A percentile compares a stretch with the other conserved stretches of the same genome.
These are phyloP conservation scores for Massariosphaeria phaeospora DNA, from an alignment of 495 filamentous ascomycete species.

Conservation along the genomic window DNA sequence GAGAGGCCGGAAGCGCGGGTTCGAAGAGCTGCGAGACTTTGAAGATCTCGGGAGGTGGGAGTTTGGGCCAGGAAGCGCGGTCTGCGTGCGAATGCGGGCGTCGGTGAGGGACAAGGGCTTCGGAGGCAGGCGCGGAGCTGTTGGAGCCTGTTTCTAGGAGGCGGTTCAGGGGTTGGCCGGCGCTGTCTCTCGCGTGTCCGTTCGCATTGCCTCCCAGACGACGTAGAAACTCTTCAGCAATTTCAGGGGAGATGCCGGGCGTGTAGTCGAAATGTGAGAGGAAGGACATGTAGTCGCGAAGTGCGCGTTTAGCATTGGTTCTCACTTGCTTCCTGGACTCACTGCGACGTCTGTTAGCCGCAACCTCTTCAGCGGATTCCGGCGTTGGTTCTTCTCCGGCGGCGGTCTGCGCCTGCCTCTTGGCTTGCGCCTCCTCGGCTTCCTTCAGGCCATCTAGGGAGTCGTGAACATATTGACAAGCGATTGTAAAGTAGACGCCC, in stretches of 20 bases:
- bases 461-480: constrained; percentile 56
- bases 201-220: constrained; percentile 56
- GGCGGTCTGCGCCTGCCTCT: constrained; percentile 14
- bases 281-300: constrained; percentile 65
- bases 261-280: constrained; percentile 71
- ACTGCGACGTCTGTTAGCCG: constrained; percentile 44
- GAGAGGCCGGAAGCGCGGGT: constrained; percentile 36
- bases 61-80: constrained; percentile 35
- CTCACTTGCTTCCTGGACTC: constrained; percentile 63
- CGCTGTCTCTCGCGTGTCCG: constrained; percentile 31
- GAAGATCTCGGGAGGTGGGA: constrained; percentile 41
- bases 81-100: constrained; percentile 30
- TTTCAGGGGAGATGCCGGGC: constrained; percentile 58
- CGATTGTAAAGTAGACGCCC: constrained; percentile 66
- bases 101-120: constrained; percentile 36
- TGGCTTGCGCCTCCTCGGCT: constrained; percentile 30
- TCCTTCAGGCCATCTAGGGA: constrained; percentile 46
- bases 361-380: constrained; percentile 27
- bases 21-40: constrained; percentile 41
- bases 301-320: constrained; percentile 64
- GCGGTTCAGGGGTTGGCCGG: constrained; percentile 11
- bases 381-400: constrained; percentile 35
- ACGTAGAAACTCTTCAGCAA: constrained; percentile 62
- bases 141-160: constrained; percentile 16
- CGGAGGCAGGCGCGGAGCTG: constrained; percentile 21